These are phyloP conservation scores for Gracilaria vermiculophylla DNA, from an alignment of 23 red algal species.

Conservation along the genomic window DNA sequence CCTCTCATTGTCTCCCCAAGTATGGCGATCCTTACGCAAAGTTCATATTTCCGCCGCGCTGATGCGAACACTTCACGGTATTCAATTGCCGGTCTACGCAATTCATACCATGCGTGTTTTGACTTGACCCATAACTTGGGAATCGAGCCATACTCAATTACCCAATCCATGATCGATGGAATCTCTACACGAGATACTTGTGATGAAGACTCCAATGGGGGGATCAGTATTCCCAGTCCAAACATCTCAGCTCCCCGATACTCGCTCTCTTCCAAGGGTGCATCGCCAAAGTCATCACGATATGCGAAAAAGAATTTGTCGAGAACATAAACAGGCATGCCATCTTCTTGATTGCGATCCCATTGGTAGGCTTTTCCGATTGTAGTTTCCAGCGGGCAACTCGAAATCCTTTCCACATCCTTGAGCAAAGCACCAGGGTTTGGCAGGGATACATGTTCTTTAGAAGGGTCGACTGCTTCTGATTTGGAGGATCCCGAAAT, in stretches of 20 bases:
- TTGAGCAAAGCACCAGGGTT: not conserved
- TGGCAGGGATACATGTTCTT: not conserved
- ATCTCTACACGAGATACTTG: conserved; percentile 36
- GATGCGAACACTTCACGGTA: conserved; percentile 38
- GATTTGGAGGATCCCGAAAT: not conserved
- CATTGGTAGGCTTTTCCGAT: conserved; percentile 30
- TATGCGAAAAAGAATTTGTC: conserved; percentile 60
- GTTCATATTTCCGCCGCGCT: conserved; percentile 58
- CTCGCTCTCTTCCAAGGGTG: conserved; percentile 34
- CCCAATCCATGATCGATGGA: conserved; percentile 35
- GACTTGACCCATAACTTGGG: conserved; percentile 60
- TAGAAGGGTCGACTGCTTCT: not conserved
- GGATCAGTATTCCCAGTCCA: conserved; percentile 50
- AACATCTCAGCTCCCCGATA: not conserved
- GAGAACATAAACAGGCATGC: conserved; percentile 35
- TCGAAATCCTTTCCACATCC: not conserved
- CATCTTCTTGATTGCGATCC: conserved; percentile 40
- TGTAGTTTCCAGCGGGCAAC: not conserved
- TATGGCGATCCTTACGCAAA: conserved; percentile 51
- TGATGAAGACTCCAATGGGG: conserved; percentile 3
- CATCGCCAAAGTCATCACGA: conserved; percentile 28
- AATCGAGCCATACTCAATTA: conserved; percentile 58
- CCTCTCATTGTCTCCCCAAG: conserved; percentile 42
- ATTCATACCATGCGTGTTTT: conserved; percentile 51
- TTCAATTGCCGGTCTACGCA: conserved; percentile 31